A percentile compares a stretch with the other conserved stretches of the same genome.
These are phyloP conservation scores for Skeletonema grethae DNA, from an alignment of 108 stramenopile genomes.

Conservation along the genomic window DNA sequence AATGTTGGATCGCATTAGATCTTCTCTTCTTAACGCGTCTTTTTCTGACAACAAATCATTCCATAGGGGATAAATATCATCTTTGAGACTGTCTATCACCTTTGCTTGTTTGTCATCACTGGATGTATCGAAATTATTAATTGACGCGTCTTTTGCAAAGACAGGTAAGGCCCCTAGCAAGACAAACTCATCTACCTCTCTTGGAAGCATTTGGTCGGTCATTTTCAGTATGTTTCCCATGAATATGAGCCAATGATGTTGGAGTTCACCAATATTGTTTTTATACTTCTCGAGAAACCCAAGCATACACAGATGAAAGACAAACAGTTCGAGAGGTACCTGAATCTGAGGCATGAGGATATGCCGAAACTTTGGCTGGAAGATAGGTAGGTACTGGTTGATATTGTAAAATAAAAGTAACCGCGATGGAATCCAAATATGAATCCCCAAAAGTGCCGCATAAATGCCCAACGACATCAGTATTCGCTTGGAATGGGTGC, in stretches of 20 bases:
- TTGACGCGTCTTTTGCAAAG: conserved; percentile 33
- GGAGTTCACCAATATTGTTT: conserved; percentile 77
- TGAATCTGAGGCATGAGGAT: conserved; percentile 86
- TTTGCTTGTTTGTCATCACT: not conserved
- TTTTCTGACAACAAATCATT: conserved; percentile 50
- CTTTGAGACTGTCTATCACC: conserved; percentile 10
- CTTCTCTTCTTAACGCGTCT: conserved; percentile 33
- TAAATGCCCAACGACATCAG: conserved; percentile 71
- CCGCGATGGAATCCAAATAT: conserved; percentile 72
- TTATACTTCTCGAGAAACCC: conserved; percentile 87
- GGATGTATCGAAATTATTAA: not conserved
- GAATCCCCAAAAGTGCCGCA: conserved; percentile 60
- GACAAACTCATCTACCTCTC: conserved; percentile 58
- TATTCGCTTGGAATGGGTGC: conserved; percentile 89
- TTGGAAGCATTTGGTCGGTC: conserved; percentile 68
- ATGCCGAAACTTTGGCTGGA: conserved; percentile 78
- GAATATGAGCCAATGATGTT: conserved; percentile 75
- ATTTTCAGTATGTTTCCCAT: conserved; percentile 62
- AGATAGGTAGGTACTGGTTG: conserved; percentile 51
- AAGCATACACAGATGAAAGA: conserved; percentile 93
- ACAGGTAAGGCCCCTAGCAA: conserved; percentile 57
- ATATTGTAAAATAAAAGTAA: conserved; percentile 50
- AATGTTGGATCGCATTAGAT: conserved; percentile 32
- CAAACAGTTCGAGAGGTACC: conserved; percentile 88
- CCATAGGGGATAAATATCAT: conserved; percentile 65